These are phyloP conservation scores for Pterula multifida DNA, from an alignment of 1,284 basidiomycete genomes.

Conservation along the genomic window DNA sequence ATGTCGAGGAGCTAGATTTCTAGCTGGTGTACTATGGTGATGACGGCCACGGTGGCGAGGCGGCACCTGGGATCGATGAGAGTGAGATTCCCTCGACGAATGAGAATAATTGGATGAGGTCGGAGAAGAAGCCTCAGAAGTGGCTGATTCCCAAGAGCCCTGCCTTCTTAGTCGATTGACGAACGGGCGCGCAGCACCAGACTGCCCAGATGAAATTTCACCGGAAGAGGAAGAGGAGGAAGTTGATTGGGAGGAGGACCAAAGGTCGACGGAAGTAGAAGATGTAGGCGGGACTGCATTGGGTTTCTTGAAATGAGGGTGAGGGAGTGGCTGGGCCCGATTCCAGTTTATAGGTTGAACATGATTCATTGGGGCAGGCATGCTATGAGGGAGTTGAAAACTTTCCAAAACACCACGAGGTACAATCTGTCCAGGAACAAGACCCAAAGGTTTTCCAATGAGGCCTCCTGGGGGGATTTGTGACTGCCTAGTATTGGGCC, in stretches of 20 bases:
- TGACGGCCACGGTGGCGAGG: background rate
- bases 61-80: background rate
- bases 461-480: background rate
- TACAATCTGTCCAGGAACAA: constrained; percentile 43
- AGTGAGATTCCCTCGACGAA: background rate
- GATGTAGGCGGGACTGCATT: background rate
- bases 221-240: background rate
- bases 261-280: background rate
- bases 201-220: background rate
- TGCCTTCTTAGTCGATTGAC: background rate
- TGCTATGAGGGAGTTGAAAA: background rate
- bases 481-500: background rate
- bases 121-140: background rate
- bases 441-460: constrained; percentile 18
- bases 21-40: background rate
- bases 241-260: background rate
- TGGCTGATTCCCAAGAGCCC: background rate
- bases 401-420: constrained; percentile 13
- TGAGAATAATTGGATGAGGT: background rate
- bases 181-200: background rate
- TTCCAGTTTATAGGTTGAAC: no score
- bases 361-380: background rate
- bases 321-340: background rate
- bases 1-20: background rate
- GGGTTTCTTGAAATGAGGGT: background rate